These are phyloP conservation scores for Penicillium paxilli DNA, from an alignment of 495 filamentous ascomycete species.

Conservation along the genomic window DNA sequence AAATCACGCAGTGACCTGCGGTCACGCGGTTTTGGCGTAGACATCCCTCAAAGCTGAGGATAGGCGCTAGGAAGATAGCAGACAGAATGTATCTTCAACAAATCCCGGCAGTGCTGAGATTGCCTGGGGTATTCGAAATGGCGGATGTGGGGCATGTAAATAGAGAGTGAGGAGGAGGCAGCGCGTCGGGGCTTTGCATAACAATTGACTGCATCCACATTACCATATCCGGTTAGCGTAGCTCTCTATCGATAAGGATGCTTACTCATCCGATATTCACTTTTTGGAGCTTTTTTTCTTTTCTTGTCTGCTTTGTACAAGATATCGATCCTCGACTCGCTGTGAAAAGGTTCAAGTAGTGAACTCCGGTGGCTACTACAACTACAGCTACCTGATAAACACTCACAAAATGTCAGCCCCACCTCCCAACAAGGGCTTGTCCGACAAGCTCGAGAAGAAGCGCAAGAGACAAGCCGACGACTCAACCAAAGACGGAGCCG, in stretches of 20 bases:
- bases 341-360: background rate
- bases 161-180: background rate
- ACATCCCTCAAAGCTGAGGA: slow-evolving; percentile 23
- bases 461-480: slow-evolving; percentile 54
- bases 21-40: slow-evolving; percentile 39
- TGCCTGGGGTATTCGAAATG: background rate
- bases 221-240: background rate
- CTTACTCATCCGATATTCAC: background rate
- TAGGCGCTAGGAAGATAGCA: background rate
- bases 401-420: slow-evolving; percentile 21
- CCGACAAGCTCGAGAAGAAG: slow-evolving; percentile 47
- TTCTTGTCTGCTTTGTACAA: too few relatives aligned
- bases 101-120: background rate
- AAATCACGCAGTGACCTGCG: slow-evolving; percentile 31
- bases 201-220: background rate
- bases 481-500: slow-evolving; percentile 32
- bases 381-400: background rate
- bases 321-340: background rate
- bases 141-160: background rate
- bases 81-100: background rate
- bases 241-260: background rate
- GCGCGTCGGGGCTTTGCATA: background rate
- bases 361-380: background rate
- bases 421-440: slow-evolving; percentile 24
- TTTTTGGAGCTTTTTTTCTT: slow-evolving; percentile 1